Evolutionary conservation across 768 basidiomycete genomes (phyloP).

Genomic region (Lepiota venenata): DNA sequence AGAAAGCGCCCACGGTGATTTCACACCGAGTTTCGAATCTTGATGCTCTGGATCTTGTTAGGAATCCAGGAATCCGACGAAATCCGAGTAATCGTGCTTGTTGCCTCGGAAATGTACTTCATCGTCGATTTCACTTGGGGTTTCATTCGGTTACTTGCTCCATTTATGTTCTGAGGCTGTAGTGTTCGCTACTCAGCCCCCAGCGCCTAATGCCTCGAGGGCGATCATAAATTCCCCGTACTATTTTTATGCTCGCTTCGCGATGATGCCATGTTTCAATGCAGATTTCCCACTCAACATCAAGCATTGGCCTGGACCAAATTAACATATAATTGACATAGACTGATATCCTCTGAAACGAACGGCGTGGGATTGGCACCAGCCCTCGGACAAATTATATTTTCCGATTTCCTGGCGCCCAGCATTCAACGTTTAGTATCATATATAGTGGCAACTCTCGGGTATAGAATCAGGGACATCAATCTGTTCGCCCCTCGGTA

Average conservation of each 20-base stretch:
- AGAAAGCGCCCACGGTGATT: background rate
- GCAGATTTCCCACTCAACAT: background rate
- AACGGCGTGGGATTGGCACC: no score
- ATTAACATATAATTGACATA: no score
- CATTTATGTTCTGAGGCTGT: background rate
- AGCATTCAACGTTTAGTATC: no score
- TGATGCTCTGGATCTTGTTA: conserved; percentile 1
- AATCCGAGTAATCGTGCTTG: conserved; percentile 3
- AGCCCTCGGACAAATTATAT: background rate
- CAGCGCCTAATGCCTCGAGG: background rate
- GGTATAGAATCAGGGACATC: background rate
- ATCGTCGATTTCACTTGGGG: conserved; percentile 7
- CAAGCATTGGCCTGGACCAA: background rate
- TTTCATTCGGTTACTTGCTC: background rate
- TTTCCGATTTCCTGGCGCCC: background rate
- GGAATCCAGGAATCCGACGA: conserved; percentile 7
- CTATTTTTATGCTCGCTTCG: background rate
- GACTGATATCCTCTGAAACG: no score
- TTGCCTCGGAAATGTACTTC: conserved; percentile 6
- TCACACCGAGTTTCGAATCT: background rate
- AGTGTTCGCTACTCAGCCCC: background rate
- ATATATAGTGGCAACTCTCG: no score
- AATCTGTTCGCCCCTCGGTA: background rate
- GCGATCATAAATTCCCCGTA: background rate
- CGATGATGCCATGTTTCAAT: background rate